Evolutionary conservation across 2,329 filamentous ascomycete genomes (phyloP).

Genomic region (Beauveria asiatica): DNA sequence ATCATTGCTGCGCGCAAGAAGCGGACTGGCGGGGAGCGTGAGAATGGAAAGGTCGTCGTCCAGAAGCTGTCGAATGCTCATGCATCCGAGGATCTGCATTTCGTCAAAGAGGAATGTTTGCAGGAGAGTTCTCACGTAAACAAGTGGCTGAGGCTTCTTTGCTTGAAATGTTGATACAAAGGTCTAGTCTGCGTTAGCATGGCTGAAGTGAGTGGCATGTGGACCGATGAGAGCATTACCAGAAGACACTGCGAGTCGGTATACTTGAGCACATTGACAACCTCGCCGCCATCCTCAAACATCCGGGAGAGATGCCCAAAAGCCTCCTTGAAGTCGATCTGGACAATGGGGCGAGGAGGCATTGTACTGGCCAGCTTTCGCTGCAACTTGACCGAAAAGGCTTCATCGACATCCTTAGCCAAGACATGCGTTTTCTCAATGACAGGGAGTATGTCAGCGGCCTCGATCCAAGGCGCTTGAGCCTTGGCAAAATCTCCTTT

Average conservation of each 20-base stretch:
- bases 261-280: constrained; percentile 59
- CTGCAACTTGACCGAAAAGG: constrained; percentile 86
- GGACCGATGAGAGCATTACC: constrained; percentile 36
- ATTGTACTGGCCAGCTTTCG: constrained; percentile 88
- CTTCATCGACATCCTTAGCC: constrained; percentile 58
- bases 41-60: constrained; percentile 74
- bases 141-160: constrained; percentile 71
- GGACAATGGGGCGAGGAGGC: constrained; percentile 81
- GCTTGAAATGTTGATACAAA: constrained; percentile 69
- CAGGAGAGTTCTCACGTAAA: constrained; percentile 74
- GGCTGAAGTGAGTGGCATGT: no score
- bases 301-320: constrained; percentile 60
- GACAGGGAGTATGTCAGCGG: constrained; percentile 39
- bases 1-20: constrained; percentile 69
- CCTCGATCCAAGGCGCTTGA: constrained; percentile 43
- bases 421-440: constrained; percentile 54
- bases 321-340: constrained; percentile 64
- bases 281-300: constrained; percentile 62
- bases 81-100: constrained; percentile 58
- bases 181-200: constrained; percentile 37
- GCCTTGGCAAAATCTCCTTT: constrained; percentile 37
- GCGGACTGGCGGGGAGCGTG: constrained; percentile 60
- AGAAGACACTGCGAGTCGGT: constrained; percentile 59
- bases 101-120: constrained; percentile 68
- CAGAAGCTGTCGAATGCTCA: constrained; percentile 65